Percentiles rank a stretch among this genome's conserved stretches.
Evolutionary conservation across 2,329 filamentous ascomycete genomes (phyloP).

Genomic region (Pochonia chlamydosporia): DNA sequence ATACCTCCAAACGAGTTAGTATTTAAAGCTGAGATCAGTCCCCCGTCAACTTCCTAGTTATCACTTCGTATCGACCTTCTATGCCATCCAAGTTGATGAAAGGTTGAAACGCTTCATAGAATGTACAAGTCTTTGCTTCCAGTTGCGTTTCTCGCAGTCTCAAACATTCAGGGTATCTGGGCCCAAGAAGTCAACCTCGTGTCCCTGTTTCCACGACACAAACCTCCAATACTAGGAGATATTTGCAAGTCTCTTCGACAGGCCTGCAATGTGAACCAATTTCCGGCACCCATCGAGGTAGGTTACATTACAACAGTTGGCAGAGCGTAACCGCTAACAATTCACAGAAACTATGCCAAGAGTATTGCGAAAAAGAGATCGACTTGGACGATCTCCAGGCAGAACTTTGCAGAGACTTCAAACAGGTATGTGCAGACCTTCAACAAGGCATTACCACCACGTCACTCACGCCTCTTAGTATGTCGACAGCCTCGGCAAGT

Average conservation of each 20-base stretch:
- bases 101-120: background rate
- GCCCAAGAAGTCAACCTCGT: background rate
- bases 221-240: constrained; percentile 7
- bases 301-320: background rate
- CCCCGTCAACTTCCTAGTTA: background rate
- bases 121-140: background rate
- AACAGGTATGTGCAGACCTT: background rate
- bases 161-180: constrained; percentile 1
- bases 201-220: background rate
- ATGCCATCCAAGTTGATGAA: background rate
- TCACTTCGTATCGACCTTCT: background rate
- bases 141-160: background rate
- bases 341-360: constrained; percentile 4
- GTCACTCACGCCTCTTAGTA: constrained; percentile 2
- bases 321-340: background rate
- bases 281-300: constrained; percentile 7
- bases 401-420: constrained; percentile 6
- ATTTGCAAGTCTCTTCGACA: constrained; percentile 7
- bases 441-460: background rate
- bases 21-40: background rate
- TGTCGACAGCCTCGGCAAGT: constrained; percentile 7
- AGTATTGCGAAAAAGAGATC: constrained; percentile 7
- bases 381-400: constrained; percentile 2
- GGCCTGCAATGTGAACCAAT: constrained; percentile 4
- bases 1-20: background rate